Evolutionary conservation across 345 rosid genomes (phyloP).

Genomic region (Linum tenue): DNA sequence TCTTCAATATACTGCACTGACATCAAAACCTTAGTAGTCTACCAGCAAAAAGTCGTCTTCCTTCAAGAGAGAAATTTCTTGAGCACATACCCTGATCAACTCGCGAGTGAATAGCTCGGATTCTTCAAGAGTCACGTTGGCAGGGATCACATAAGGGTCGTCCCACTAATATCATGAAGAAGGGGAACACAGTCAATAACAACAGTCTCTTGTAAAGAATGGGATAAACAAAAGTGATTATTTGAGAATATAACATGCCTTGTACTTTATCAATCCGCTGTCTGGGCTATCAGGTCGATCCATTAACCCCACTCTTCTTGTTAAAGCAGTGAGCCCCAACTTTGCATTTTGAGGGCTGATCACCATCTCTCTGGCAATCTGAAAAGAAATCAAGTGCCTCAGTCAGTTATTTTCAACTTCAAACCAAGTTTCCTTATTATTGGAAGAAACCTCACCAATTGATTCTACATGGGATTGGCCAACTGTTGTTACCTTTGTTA

Average conservation of each 20-base stretch:
- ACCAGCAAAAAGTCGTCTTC: not conserved
- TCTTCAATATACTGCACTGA: conserved; percentile 75
- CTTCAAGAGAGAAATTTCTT: not conserved
- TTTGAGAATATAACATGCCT: conserved; percentile 35
- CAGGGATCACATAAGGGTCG: conserved; percentile 74
- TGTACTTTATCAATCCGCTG: conserved; percentile 65
- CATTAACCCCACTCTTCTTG: conserved; percentile 66
- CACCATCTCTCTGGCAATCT: conserved; percentile 98
- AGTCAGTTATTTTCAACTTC: not conserved
- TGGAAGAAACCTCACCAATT: not conserved
- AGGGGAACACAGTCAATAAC: not conserved
- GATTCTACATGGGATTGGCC: not conserved
- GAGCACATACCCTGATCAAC: conserved; percentile 56
- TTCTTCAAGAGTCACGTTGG: conserved; percentile 75
- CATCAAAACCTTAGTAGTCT: conserved; percentile 14
- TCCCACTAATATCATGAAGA: conserved; percentile 60
- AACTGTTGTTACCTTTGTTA: conserved; percentile 55
- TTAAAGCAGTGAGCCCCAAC: conserved; percentile 63
- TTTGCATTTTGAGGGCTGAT: conserved; percentile 87
- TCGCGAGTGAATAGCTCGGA: conserved; percentile 92
- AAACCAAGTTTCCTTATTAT: conserved; percentile 7
- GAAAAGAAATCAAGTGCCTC: conserved; percentile 10
- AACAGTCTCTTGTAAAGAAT: conserved; percentile 8
- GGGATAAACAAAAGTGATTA: not conserved
- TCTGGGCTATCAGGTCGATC: conserved; percentile 68